Percentiles rank a stretch among this genome's conserved stretches.
Evolutionary conservation across 2,329 filamentous ascomycete species (phyloP).

Genomic region (Chrysoporthe austroafricana): DNA sequence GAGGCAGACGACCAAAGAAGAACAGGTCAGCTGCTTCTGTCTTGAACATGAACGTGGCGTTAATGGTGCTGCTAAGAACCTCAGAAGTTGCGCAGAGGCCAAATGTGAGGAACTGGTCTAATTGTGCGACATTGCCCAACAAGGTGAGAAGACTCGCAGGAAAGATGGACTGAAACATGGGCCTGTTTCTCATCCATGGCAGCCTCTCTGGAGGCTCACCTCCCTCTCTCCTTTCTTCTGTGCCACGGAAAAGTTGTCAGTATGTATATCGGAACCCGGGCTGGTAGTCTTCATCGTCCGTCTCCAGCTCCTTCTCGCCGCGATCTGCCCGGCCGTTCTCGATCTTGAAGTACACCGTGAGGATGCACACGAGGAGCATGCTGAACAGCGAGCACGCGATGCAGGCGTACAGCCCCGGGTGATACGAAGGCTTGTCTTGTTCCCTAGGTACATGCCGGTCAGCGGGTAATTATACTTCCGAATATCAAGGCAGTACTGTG

Average conservation of each 20-base stretch:
- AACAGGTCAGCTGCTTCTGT: too few relatives aligned
- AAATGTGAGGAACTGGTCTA: too few relatives aligned
- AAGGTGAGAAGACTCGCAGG: too few relatives aligned
- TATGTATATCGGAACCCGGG: conserved; percentile 48
- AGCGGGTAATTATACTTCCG: not conserved
- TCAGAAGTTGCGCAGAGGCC: too few relatives aligned
- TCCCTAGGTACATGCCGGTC: conserved; percentile 25
- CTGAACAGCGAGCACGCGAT: conserved; percentile 54
- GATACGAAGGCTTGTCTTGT: conserved; percentile 58
- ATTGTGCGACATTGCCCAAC: too few relatives aligned
- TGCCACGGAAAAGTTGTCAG: conserved; percentile 26
- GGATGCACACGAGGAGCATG: conserved; percentile 48
- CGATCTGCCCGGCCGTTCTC: conserved; percentile 56
- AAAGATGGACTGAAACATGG: too few relatives aligned
- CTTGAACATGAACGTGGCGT: too few relatives aligned
- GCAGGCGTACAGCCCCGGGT: conserved; percentile 59
- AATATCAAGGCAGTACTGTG: not conserved
- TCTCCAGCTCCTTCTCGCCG: conserved; percentile 56
- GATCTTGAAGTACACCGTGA: conserved; percentile 46
- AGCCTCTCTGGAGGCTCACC: not conserved
- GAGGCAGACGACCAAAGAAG: too few relatives aligned
- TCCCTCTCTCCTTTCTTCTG: too few relatives aligned
- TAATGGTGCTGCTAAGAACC: too few relatives aligned
- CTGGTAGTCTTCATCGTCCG: conserved; percentile 46
- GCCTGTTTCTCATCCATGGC: too few relatives aligned